Evolutionary conservation across 228 moss, liverwort and hornwort species (phyloP), one percentile per base, ranked within the genome.

Genomic region (Sphagnum magellanicum): DNA sequence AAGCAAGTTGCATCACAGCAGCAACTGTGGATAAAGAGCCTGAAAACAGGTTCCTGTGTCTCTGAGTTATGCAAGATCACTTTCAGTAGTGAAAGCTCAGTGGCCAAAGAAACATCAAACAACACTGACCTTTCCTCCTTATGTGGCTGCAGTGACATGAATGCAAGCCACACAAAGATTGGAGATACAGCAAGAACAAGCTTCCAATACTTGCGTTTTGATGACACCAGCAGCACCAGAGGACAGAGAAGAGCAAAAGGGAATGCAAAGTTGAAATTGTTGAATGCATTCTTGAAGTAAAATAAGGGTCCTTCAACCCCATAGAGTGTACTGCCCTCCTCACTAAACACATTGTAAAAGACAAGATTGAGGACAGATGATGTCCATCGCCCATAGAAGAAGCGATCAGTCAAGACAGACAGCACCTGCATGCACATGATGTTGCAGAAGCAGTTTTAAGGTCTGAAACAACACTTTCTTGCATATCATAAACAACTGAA

Each of bases 71-170:
- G 32, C 32, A 32, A 64, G 13, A 64, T 64, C 55, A 55, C 63
- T 47, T 16, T 55, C 12, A 55, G 55, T 8, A 55, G 55, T 55
- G 3, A 55, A 12, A 55, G 55, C 8, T 55, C 55, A 55, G 8
- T 12, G 9, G 12, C 8, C 8, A 8, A 55, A 12, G 9, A 55
- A 12, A 55, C 8, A 55, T 8, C 1, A 55, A 55, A 8, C 12
- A 69, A 71, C 58, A 52, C 46, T 5, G 60, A 92, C 93, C 93
- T 93, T 73, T 98, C 98, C 81, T 98, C 98, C 80, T 98, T 98
- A 71, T 98, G 98, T 59, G 82, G 76, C 70, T 93, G 93, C 61
- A 98, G 67, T 57, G 98, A 90, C 98, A 98, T 93, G 81, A 98
- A 98, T 49, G 79, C 88, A 77, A 93, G 63, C 98, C 98, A 98